Conservation (phyloP, 2,329 filamentous ascomycete species). For the Pseudogymnoascus sp. region DNA sequence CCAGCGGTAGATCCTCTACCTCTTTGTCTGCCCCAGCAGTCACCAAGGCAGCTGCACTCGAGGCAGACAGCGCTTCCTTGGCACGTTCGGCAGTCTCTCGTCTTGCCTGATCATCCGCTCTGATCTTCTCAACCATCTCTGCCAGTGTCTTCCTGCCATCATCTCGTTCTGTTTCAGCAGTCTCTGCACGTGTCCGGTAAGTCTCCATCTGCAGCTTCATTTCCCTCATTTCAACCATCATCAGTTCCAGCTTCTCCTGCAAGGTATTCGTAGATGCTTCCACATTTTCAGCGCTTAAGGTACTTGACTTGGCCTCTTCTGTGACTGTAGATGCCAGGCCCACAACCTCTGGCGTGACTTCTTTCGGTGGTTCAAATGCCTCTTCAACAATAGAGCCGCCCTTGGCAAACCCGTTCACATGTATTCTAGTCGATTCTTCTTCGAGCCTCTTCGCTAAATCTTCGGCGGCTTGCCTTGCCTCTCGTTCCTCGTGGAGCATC, state of each 20-base stretch:
- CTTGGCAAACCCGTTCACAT: slow-evolving; percentile 33
- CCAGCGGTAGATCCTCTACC: not conserved
- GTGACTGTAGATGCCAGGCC: not conserved
- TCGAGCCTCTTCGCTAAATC: slow-evolving; percentile 66
- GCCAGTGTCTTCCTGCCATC: slow-evolving; percentile 65
- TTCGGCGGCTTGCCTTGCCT: slow-evolving; percentile 76
- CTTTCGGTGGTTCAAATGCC: slow-evolving; percentile 37
- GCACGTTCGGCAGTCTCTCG: slow-evolving; percentile 9
- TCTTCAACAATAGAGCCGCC: slow-evolving; percentile 36
- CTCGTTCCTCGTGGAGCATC: slow-evolving; percentile 68
- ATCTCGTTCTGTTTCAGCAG: slow-evolving; percentile 69
- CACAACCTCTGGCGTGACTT: slow-evolving; percentile 21
- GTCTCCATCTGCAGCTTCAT: slow-evolving; percentile 72
- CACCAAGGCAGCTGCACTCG: not conserved
- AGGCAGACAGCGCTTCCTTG: slow-evolving; percentile 3
- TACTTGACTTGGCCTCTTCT: slow-evolving; percentile 15
- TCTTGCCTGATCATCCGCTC: slow-evolving; percentile 53
- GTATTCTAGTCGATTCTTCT: slow-evolving; percentile 42
- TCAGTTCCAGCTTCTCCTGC: slow-evolving; percentile 64
- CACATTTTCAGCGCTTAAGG: slow-evolving; percentile 23
- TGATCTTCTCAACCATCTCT: slow-evolving; percentile 80
- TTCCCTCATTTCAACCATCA: slow-evolving; percentile 72
- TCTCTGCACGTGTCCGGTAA: slow-evolving; percentile 70
- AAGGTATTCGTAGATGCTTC: slow-evolving; percentile 39
- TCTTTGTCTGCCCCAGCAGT: slow-evolving; percentile 11